phyloP scores from a whole-genome alignment of 208 protist genomes.

The Leishmania turanica region DNA sequence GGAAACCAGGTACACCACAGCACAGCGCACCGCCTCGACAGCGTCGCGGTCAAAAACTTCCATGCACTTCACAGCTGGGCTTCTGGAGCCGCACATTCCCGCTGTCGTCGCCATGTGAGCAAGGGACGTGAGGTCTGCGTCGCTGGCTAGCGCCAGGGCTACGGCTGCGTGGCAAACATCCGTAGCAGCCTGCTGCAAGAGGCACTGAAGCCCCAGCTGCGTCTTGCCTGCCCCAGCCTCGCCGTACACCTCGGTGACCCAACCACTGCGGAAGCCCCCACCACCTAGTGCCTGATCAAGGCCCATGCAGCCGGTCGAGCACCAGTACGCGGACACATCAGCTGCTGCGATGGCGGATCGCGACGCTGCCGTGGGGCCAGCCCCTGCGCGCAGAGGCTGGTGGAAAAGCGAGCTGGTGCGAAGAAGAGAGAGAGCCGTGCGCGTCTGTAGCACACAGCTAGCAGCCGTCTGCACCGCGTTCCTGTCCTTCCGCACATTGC shows the following conservation, averaged over 20 bases:
- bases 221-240: conserved; percentile 85
- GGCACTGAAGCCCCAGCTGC: conserved; percentile 65
- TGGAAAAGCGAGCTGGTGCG: not conserved
- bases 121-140: not conserved
- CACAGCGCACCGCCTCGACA: conserved; percentile 17
- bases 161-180: conserved; percentile 23
- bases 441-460: not conserved
- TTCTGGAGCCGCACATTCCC: not conserved
- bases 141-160: conserved; percentile 10
- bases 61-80: not conserved
- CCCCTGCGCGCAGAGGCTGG: not conserved
- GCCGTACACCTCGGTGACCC: conserved; percentile 69
- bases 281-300: conserved; percentile 42
- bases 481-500: no score
- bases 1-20: conserved; percentile 58
- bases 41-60: not conserved
- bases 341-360: not conserved
- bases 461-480: not conserved
- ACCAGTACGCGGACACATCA: conserved; percentile 16
- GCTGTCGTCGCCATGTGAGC: not conserved
- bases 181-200: conserved; percentile 50
- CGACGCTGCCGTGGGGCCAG: not conserved
- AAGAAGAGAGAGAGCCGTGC: conserved; percentile 16
- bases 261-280: conserved; percentile 53
- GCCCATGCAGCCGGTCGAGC: conserved; percentile 39